Evolutionary conservation across 768 basidiomycete species (phyloP).

Genomic region (Dacryopinax primogenitus): DNA sequence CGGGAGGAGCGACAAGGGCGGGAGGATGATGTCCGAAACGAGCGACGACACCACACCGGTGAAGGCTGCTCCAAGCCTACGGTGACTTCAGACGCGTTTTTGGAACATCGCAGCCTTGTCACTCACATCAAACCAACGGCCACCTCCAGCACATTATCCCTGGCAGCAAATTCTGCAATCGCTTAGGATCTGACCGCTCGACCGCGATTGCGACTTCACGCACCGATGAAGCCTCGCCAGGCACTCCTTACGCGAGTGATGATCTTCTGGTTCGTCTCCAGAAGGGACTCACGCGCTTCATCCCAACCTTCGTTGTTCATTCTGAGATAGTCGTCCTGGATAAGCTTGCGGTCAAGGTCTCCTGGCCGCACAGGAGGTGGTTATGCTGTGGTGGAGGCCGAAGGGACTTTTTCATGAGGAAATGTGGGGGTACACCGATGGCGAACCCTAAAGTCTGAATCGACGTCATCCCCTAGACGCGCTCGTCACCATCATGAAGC

Average conservation of each 20-base stretch:
- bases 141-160: slow-evolving; percentile 38
- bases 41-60: slow-evolving; percentile 33
- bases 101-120: not conserved
- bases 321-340: not conserved
- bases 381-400: too few species aligned
- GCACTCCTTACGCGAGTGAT: not conserved
- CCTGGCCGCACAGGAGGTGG: not conserved
- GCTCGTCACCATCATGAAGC: too few species aligned
- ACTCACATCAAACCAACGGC: slow-evolving; percentile 33
- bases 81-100: not conserved
- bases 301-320: slow-evolving; percentile 2
- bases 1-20: slow-evolving; percentile 33
- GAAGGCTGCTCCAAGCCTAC: slow-evolving; percentile 30
- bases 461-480: too few species aligned
- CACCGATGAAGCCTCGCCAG: slow-evolving; percentile 8
- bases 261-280: not conserved
- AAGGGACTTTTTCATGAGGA: too few species aligned
- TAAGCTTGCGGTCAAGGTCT: too few species aligned
- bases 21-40: slow-evolving; percentile 34
- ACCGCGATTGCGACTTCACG: not conserved
- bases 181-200: too few species aligned
- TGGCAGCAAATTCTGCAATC: not conserved
- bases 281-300: slow-evolving; percentile 6
- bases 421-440: too few species aligned
- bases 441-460: too few species aligned